phyloP scores from a whole-genome alignment of 2,329 filamentous ascomycete genomes.

The Colletotrichum plurivorum region DNA sequence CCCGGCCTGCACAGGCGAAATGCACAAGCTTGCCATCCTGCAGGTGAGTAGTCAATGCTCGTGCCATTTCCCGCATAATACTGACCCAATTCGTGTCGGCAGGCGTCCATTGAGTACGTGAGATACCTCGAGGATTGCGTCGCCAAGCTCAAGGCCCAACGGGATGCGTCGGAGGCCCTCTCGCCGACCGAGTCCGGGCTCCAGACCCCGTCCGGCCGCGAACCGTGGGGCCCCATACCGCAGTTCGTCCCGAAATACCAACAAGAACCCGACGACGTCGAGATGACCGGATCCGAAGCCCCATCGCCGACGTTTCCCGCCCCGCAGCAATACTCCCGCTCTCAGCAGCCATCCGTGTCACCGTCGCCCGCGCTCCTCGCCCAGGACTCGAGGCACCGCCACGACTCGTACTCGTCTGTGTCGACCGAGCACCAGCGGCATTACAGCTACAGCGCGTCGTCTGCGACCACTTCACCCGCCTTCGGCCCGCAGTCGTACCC shows the following conservation, averaged over 20 bases:
- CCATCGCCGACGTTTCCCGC: constrained; percentile 62
- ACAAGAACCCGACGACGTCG: constrained; percentile 64
- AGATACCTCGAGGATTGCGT: constrained; percentile 94
- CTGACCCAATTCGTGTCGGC: constrained; percentile 1
- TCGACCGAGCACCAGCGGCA: constrained; percentile 61
- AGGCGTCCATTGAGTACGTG: constrained; percentile 97
- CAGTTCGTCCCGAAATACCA: constrained; percentile 54
- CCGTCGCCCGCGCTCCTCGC: constrained; percentile 68
- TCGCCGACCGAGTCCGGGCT: constrained; percentile 47
- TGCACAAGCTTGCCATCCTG: constrained; percentile 97
- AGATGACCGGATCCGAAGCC: constrained; percentile 70
- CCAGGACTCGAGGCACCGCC: constrained; percentile 59
- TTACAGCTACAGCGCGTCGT: constrained; percentile 62
- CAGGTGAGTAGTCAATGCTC: constrained; percentile 72
- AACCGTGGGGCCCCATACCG: constrained; percentile 46
- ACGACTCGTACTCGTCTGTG: constrained; percentile 69
- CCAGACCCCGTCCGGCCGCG: constrained; percentile 47
- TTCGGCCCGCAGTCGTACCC: constrained; percentile 67
- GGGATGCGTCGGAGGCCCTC: constrained; percentile 48
- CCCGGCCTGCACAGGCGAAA: constrained; percentile 94
- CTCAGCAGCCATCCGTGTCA: constrained; percentile 65
- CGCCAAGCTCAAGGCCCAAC: constrained; percentile 78
- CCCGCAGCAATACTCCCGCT: constrained; percentile 43
- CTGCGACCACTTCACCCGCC: constrained; percentile 68
- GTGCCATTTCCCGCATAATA: neutral